Conservation (phyloP, 2,329 filamentous ascomycete species). For the Penicillium expansum region DNA sequence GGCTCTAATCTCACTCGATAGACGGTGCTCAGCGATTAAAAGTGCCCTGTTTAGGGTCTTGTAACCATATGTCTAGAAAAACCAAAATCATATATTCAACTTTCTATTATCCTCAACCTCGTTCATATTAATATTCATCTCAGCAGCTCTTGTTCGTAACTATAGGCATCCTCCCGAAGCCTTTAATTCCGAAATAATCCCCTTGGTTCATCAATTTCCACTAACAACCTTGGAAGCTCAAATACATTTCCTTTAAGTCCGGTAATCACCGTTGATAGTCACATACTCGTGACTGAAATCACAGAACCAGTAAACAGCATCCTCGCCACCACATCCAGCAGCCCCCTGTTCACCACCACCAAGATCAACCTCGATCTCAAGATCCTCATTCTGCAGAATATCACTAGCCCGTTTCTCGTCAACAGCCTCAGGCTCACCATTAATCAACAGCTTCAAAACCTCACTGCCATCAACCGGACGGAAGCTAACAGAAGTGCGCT, state of each 20-base stretch:
- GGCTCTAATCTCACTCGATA: not conserved
- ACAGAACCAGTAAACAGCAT: slow-evolving; percentile 64
- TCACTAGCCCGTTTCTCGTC: slow-evolving; percentile 59
- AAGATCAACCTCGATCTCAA: slow-evolving; percentile 60
- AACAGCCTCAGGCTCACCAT: slow-evolving; percentile 61
- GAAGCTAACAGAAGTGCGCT: slow-evolving; percentile 60
- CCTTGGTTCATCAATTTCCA: not conserved
- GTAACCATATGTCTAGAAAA: slow-evolving; percentile 39
- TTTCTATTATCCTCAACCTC: slow-evolving; percentile 11
- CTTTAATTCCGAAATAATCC: not conserved
- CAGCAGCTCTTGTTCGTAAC: not conserved
- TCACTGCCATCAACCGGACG: slow-evolving; percentile 57
- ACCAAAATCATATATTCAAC: slow-evolving; percentile 23
- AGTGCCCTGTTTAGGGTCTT: slow-evolving; percentile 27
- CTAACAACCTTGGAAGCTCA: too few species aligned
- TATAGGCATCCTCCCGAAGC: not conserved
- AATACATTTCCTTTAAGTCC: slow-evolving; percentile 46
- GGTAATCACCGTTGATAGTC: slow-evolving; percentile 66
- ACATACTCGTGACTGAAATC: slow-evolving; percentile 69
- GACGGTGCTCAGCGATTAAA: slow-evolving; percentile 26
- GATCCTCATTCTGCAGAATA: slow-evolving; percentile 60
- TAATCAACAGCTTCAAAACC: slow-evolving; percentile 57
- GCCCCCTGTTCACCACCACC: slow-evolving; percentile 50
- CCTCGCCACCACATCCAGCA: slow-evolving; percentile 45
- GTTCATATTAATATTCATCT: not conserved